Conservation (phyloP, 208 protist genomes). For the Leptomonas seymouri region DNA sequence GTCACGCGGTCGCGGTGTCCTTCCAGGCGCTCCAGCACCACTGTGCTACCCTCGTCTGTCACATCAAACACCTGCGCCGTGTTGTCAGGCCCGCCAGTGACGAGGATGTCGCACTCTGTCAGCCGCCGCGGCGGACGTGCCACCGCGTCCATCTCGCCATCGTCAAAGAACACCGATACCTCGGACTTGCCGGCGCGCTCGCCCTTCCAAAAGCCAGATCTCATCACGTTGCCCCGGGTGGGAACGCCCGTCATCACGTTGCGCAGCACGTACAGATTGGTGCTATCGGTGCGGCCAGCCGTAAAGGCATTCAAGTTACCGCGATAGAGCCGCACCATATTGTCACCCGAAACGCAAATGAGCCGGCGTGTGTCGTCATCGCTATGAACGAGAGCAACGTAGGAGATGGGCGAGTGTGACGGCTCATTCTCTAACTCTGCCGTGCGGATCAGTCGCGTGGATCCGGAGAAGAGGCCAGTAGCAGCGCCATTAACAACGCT, state of each 20-base stretch:
- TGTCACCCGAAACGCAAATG: constrained; percentile 77
- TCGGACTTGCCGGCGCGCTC: constrained; percentile 53
- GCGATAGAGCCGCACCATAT: constrained; percentile 84
- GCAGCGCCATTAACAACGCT: too few species aligned
- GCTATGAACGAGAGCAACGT: constrained; percentile 63
- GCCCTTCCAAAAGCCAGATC: constrained; percentile 81
- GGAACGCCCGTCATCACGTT: constrained; percentile 73
- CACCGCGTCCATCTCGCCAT: constrained; percentile 83
- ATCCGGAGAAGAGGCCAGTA: background rate
- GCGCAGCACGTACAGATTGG: constrained; percentile 61
- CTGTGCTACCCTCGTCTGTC: constrained; percentile 59
- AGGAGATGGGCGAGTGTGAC: constrained; percentile 71
- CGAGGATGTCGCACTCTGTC: constrained; percentile 81
- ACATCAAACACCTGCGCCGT: constrained; percentile 82
- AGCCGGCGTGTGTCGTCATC: constrained; percentile 74
- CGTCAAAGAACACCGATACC: constrained; percentile 80
- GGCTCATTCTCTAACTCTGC: constrained; percentile 63
- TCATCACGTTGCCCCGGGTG: constrained; percentile 60
- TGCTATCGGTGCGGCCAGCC: constrained; percentile 20
- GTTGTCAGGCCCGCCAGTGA: constrained; percentile 77
- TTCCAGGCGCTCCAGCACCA: constrained; percentile 74
- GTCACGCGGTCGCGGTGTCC: constrained; percentile 87
- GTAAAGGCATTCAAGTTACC: constrained; percentile 49
- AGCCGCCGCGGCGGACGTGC: constrained; percentile 54
- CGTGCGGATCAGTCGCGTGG: constrained; percentile 37